Percentiles rank a stretch among this genome's conserved stretches.
These are phyloP conservation scores for Smallanthus sonchifolius DNA, from an alignment of 129 eudicot species.

Conservation along the genomic window DNA sequence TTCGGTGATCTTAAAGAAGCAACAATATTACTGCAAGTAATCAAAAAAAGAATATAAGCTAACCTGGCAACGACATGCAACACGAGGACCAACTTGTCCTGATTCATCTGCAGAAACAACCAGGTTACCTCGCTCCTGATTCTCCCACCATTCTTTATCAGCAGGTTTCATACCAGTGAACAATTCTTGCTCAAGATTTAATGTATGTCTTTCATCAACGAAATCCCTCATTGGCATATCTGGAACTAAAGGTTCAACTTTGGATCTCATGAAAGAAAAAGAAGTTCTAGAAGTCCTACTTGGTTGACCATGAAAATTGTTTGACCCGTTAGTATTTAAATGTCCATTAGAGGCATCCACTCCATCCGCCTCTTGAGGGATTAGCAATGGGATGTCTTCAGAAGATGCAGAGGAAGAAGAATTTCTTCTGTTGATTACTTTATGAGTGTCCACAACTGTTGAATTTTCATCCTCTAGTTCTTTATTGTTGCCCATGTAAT, in stretches of 20 bases:
- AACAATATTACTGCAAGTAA: not conserved
- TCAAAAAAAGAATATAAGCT: slow-evolving; percentile 14
- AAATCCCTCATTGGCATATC: slow-evolving; percentile 91
- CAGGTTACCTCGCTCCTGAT: slow-evolving; percentile 82
- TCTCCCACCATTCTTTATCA: slow-evolving; percentile 94
- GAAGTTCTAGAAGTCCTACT: slow-evolving; percentile 55
- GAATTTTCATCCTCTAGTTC: slow-evolving; percentile 38
- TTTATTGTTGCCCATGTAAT: slow-evolving; percentile 64
- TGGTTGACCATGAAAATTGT: slow-evolving; percentile 48
- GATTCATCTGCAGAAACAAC: slow-evolving; percentile 78
- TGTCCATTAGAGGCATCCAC: slow-evolving; percentile 44
- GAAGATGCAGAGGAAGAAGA: slow-evolving; percentile 63
- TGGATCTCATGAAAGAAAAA: slow-evolving; percentile 63
- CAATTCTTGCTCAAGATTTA: slow-evolving; percentile 22
- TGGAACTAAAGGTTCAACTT: slow-evolving; percentile 51
- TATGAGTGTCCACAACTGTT: slow-evolving; percentile 24
- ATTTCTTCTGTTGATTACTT: slow-evolving; percentile 39
- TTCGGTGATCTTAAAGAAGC: not conserved
- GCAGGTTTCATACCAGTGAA: slow-evolving; percentile 44
- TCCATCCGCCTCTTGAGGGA: slow-evolving; percentile 80
- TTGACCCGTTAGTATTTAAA: slow-evolving; percentile 38
- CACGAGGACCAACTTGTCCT: slow-evolving; percentile 97
- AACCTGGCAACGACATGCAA: slow-evolving; percentile 93
- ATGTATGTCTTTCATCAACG: slow-evolving; percentile 60
- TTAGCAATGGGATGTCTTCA: slow-evolving; percentile 85